A percentile compares a stretch with the other conserved stretches of the same genome.
Conservation (phyloP, 805 yeast species). For the Wickerhamiella vanderwaltii region DNA sequence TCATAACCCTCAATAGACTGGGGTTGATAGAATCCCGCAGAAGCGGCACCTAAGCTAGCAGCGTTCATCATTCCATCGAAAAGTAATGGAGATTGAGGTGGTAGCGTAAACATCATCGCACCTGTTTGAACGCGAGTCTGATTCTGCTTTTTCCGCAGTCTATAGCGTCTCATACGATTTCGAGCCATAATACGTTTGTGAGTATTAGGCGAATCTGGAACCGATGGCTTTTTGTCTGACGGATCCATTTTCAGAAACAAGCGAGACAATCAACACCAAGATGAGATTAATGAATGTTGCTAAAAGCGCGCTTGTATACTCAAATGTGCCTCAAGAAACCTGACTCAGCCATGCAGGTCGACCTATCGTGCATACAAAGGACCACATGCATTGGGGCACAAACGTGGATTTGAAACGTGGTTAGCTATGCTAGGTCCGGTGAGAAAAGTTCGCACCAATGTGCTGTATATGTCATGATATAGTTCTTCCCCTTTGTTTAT, state of each 20-base stretch:
- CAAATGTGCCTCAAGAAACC: background rate
- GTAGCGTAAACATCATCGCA: too few relatives aligned
- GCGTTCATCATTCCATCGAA: slow-evolving; percentile 2
- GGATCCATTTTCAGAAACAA: background rate
- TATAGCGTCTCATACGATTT: slow-evolving; percentile 10
- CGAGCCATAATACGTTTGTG: slow-evolving; percentile 10
- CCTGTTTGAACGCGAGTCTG: slow-evolving; percentile 2
- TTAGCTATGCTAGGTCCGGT: too few relatives aligned
- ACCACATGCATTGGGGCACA: slow-evolving; percentile 6
- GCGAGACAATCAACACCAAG: slow-evolving; percentile 2
- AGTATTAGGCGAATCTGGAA: slow-evolving; percentile 10
- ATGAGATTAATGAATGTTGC: slow-evolving; percentile 6
- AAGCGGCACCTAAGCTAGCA: background rate
- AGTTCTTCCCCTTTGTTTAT: too few relatives aligned
- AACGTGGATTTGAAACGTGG: slow-evolving; percentile 1
- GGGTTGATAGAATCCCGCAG: background rate
- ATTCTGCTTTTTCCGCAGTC: slow-evolving; percentile 3
- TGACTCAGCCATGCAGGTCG: slow-evolving; percentile 8
- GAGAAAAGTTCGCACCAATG: too few relatives aligned
- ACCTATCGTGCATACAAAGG: slow-evolving; percentile 7
- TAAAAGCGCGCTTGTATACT: background rate
- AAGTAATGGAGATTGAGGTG: too few relatives aligned
- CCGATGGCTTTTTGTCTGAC: slow-evolving; percentile 5
- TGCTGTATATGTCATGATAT: too few relatives aligned
- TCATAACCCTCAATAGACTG: slow-evolving; percentile 5